Evolutionary conservation across 1,139 yeast genomes (phyloP).

Genomic region (Kodamaea plutei): DNA sequence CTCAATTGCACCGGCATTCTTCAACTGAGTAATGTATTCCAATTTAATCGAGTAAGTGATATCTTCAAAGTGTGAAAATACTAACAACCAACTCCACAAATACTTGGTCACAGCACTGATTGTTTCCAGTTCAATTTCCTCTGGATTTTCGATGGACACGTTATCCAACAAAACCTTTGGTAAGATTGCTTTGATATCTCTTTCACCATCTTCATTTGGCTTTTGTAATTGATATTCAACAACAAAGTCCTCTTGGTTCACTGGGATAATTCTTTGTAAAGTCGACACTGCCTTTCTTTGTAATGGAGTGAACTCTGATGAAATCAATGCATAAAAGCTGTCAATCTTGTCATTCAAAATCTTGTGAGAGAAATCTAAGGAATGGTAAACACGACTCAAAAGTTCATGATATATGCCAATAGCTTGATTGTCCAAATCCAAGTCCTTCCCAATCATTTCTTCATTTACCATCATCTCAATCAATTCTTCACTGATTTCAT

Average conservation of each 20-base stretch:
- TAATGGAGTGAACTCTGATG: constrained; percentile 21
- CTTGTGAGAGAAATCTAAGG: constrained; percentile 11
- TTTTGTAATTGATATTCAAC: constrained; percentile 56
- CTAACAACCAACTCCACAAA: constrained; percentile 68
- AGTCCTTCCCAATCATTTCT: constrained; percentile 15
- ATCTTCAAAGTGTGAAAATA: constrained; percentile 60
- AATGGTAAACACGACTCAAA: constrained; percentile 27
- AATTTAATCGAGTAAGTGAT: constrained; percentile 63
- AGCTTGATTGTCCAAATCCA: constrained; percentile 25
- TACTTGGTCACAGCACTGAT: constrained; percentile 36
- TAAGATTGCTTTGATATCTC: constrained; percentile 23
- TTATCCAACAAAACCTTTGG: constrained; percentile 32
- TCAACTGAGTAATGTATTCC: constrained; percentile 56
- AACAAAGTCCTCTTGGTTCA: constrained; percentile 52
- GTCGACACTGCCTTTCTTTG: constrained; percentile 37
- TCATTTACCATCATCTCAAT: constrained; percentile 33
- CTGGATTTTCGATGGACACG: constrained; percentile 19
- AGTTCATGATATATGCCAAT: constrained; percentile 30
- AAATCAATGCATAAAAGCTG: constrained; percentile 21
- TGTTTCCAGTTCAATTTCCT: constrained; percentile 33
- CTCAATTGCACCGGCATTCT: constrained; percentile 42
- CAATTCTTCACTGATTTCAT: constrained; percentile 30
- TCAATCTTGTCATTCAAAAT: constrained; percentile 14
- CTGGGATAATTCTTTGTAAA: constrained; percentile 30
- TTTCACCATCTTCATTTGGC: constrained; percentile 16